Base-by-base conservation (phyloP, 331 rosid species). In the Rosa hybrid region DNA sequence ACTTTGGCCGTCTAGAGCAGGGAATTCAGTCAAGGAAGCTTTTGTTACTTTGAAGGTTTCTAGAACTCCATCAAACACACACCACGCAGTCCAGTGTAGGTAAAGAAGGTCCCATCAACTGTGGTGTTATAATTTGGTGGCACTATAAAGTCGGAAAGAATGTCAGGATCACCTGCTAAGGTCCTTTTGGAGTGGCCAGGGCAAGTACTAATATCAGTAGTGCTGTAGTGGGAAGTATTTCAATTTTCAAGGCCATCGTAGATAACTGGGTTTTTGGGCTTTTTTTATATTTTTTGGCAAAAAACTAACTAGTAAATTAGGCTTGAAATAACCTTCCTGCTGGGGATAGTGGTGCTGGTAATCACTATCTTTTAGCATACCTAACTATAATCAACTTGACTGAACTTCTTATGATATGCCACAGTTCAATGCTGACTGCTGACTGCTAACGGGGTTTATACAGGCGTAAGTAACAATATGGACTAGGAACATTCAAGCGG, bases 11-110 rank as follows among this genome's bases (percentile, higher is more conserved):
- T 53, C 21, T 38, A 71, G 75, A 45, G 75, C 75, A 46, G 75
- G 75, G 13, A 71, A 71, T 18, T 74, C 78, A 54, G 67, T 34
- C 65, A 74, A 30, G 68, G 49, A 2, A 51, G 34, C 77, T 11
- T 74, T 72, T 13, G 23, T 49, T 17, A 48, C 62, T 45, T 49
- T 72, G 14, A 72, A 49, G 25, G 76, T 21, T 12, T 25, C 7
- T 18, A 23, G 57, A 49, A 53, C 48, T 8, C 13, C 30, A 30
- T 56, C 17, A 1, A 74, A 53, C 9, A 51, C 8, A 51, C 3
- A 8, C 30, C 49, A 1, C 77, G 63, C 6, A 74, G 10, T 53
- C 16, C 48, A 54, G 50, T 38, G 30, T 21, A 72, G 13, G 62
- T 72, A 8, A 72, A 72, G 34, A 6, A 72, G 1, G 7, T 72